phyloP scores from a whole-genome alignment of 2,329 filamentous ascomycete species.

The Knoxdaviesia proteae region DNA sequence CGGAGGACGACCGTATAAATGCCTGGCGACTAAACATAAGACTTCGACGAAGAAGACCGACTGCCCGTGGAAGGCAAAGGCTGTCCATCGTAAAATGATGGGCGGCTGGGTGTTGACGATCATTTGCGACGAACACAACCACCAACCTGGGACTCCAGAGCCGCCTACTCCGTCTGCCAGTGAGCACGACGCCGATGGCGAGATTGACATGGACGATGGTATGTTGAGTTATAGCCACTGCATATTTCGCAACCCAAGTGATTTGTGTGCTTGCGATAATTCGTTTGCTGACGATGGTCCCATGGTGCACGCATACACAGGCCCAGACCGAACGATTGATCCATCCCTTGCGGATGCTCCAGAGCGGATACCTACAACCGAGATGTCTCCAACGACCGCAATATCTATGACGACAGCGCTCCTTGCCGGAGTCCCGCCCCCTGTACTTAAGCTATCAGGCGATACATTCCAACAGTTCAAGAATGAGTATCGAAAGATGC shows the following conservation, averaged over 20 bases:
- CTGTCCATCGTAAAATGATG: slow-evolving; percentile 20
- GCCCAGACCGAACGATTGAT: no score
- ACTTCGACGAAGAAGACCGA: slow-evolving; percentile 24
- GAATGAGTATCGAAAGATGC: slow-evolving; percentile 20
- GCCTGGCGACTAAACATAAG: slow-evolving; percentile 22
- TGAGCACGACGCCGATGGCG: slow-evolving; percentile 14
- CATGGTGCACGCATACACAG: no score
- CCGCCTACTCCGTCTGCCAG: slow-evolving; percentile 15
- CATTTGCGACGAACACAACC: slow-evolving; percentile 22
- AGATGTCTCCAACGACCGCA: no score
- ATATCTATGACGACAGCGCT: no score
- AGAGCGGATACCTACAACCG: no score
- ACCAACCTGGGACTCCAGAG: slow-evolving; percentile 22
- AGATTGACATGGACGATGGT: slow-evolving; percentile 8
- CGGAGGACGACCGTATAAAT: slow-evolving; percentile 21
- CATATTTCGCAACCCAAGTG: no score
- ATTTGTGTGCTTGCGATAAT: no score
- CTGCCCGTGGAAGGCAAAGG: slow-evolving; percentile 24
- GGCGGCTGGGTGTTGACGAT: slow-evolving; percentile 24
- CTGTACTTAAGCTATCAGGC: slow-evolving; percentile 17
- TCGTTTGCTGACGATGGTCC: no score
- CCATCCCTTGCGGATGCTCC: no score
- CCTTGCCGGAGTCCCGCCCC: slow-evolving; percentile 18
- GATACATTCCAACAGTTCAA: slow-evolving; percentile 24
- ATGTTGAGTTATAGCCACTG: neutral